phyloP scores from a whole-genome alignment of 257 asterid species.

The Jasminum sambac region DNA sequence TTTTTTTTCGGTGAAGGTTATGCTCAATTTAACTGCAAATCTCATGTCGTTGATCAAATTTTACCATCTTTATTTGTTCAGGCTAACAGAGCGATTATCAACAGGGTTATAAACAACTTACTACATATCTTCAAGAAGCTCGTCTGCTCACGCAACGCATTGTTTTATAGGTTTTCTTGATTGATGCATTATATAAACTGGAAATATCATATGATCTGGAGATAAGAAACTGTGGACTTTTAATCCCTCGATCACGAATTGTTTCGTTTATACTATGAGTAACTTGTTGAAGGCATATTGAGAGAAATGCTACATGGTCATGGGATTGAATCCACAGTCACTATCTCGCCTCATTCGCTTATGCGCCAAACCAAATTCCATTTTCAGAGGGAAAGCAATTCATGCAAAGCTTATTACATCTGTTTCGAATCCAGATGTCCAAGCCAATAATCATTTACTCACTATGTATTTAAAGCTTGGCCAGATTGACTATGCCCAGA shows the following conservation, averaged over 20 bases:
- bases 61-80: too few species aligned
- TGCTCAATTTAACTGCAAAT: too few species aligned
- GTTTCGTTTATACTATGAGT: not conserved
- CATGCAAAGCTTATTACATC: conserved; percentile 57
- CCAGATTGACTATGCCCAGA: conserved; percentile 39
- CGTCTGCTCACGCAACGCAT: not conserved
- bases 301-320: not conserved
- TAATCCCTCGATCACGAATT: not conserved
- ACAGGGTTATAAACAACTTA: too few species aligned
- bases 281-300: not conserved
- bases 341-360: conserved; percentile 50
- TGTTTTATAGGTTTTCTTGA: not conserved
- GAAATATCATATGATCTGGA: not conserved
- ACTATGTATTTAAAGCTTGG: conserved; percentile 45
- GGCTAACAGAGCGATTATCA: too few species aligned
- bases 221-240: not conserved
- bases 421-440: conserved; percentile 44
- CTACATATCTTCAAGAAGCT: not conserved
- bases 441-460: conserved; percentile 57
- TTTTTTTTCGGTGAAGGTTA: too few species aligned
- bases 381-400: conserved; percentile 48
- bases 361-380: conserved; percentile 43
- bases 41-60: too few species aligned
- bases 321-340: conserved; percentile 34
- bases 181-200: not conserved